Evolutionary conservation across 1,284 basidiomycete genomes (phyloP), one percentile per base, ranked within the genome.

Genomic region (Rhodotorula mucilaginosa): DNA sequence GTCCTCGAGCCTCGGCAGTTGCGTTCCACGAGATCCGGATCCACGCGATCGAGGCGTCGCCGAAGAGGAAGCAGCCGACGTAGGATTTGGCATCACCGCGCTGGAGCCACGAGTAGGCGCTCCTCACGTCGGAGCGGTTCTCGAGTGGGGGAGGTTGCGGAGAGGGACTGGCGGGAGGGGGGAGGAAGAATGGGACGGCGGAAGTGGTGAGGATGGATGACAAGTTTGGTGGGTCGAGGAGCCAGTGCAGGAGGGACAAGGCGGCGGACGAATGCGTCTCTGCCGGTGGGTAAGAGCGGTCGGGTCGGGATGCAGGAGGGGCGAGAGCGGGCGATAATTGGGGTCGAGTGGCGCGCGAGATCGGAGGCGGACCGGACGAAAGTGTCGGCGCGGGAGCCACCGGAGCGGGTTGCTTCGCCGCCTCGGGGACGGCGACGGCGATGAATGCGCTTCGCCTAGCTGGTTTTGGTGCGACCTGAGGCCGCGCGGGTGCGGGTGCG

Each of bases 201-300:
- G 51, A 34, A 3, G 48, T 10, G 67, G 60, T 67, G n/a, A 8
- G 1, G 26, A 21, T 10, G 54, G 54, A 16, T 18, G 54, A 26
- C 54, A 56, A 56, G 54, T 29, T 29, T 44, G 65, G 61, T 6
- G 59, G 18, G 46, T 54, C 21, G 31, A 70, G 77, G 76, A 82
- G 69, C 76, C 75, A 74, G 71, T 79, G 49, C 60, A 74, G 58
- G 70, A 74, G 47, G 39, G 72, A 64, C 61, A 71, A 71, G 16
- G 77, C 78, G 26, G 76, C 73, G 49, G 70, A 76, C 21, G 77
- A 74, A 51, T 71, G 74, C n/a, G 67, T 67, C 52, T 65, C 61
- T 48, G 58, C 54, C 3, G 63, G 68, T 13, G 74, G 78, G 65
- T 78, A 80, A 13, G 75, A 73, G 46, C 65, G 47, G 54, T 5